Evolutionary conservation across 2,329 filamentous ascomycete genomes (phyloP), one percentile per base, ranked within the genome.

Genomic region (Waltergamsia citrina): DNA sequence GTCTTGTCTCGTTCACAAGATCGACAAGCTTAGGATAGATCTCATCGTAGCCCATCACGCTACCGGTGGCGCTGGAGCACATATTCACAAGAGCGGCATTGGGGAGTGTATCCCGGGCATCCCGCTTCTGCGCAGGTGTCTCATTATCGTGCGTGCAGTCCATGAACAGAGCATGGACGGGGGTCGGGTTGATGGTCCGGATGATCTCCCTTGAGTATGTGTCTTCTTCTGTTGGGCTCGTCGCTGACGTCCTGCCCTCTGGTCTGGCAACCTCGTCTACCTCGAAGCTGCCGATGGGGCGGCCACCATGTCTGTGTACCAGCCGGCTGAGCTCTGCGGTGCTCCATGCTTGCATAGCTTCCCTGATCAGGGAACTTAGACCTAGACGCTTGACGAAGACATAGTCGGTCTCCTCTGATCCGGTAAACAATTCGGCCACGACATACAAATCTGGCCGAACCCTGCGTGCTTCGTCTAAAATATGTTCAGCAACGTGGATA

Each of bases 101-200:
- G 7, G 93, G 85, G 8, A 98, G 69, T 0, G 92, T 96, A 53
- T 98, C 93, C 39, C 87, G 77, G 33, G 88, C 88, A 54, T 95
- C 88, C 26, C 93, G 75, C 59, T 95, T 95, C 58, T 98, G 90
- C 1, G 90, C 85, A 1, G 92, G 92, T 3, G 86, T 83, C 60
- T 98, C 90, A 48, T 98, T 98, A 61, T 98, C 92, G 56, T 98
- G 92, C 0, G 93, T 98, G 58, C 93, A 98, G 54, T 98, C 93
- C 87, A 96, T 96, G 59, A 98, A 95, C 1, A 98, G 65, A 1
- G 90, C 92, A 44, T 94, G 88, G 0, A 96, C 82, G 4, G 88
- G 85, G 4, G 78, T 84, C n/a, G 83, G 80, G 44, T 85, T 85
- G 56, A 98, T 88, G 41, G 72, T 81, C 43, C 81, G 82, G 43